Evolutionary conservation across 176 grass and related monocot species (phyloP), one percentile per base, ranked within the genome.

Genomic region (Saccharum spontaneum): DNA sequence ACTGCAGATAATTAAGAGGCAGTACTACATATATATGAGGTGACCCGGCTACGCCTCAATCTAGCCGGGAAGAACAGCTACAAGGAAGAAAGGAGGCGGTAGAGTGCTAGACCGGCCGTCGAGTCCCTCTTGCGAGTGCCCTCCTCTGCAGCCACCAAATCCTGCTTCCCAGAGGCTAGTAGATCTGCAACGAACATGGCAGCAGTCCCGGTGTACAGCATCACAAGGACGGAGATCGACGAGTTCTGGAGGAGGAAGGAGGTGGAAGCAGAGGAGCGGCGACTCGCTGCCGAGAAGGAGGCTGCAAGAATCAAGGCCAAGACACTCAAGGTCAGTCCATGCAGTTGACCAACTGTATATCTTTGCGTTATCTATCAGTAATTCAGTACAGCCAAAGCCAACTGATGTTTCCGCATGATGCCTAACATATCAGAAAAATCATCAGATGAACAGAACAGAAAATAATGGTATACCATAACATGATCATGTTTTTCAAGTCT

Each of bases 161-260:
- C 31, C 60, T 67, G 18, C 15, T 50, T 18, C 55, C 17, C 4
- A 49, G 44, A 74, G 43, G 14, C 23, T 7, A 46, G 44, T 12
- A 16, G 7, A 85, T 48, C 13, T 46, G 43, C 66, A 10, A 77
- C 20, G 41, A 83, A 30, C 31, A 91, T 84, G 86, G 64, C 86
- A 20, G 57, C 83, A 52, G 68, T 38, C 22, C 71, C 43, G 24
- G 88, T 94, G 13, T 76, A 18, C 76, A 98, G 95, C 64, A 76
- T 98, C 76, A 98, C 95, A 4, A 91, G 85, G 60, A 80, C 80
- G 8, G 89, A 98, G 79, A 98, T 98, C 72, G 68, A 90, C 3
- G 60, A 61, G 48, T 98, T 93, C 77, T 98, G 93, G 95, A 88
- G 85, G 80, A 93, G 79, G 68, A 98, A 90, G 85, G 86, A 87